A percentile compares a stretch with the other conserved stretches of the same genome.
phyloP scores from a whole-genome alignment of 1,284 basidiomycete genomes.

The Cryptococcus hybrid region DNA sequence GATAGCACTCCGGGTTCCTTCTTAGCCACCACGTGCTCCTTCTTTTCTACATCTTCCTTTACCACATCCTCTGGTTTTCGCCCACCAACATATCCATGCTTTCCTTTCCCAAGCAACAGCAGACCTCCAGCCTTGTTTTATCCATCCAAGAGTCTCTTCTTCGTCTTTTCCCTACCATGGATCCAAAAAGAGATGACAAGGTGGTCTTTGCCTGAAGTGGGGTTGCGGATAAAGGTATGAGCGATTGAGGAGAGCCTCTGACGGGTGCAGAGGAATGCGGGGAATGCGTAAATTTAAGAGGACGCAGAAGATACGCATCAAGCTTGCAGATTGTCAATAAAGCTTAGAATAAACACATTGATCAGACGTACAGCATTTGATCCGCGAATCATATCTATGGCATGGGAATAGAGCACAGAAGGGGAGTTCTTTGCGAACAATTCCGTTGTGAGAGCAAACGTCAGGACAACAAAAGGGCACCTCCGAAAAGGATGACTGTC shows the following conservation, averaged over 20 bases:
- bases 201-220: slow-evolving; percentile 45
- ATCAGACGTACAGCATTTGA: slow-evolving; percentile 62
- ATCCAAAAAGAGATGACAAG: slow-evolving; percentile 49
- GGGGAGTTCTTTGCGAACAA: slow-evolving; percentile 91
- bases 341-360: background rate
- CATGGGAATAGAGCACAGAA: slow-evolving; percentile 80
- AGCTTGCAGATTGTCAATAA: slow-evolving; percentile 24
- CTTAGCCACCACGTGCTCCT: background rate
- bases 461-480: slow-evolving; percentile 67
- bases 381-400: slow-evolving; percentile 75
- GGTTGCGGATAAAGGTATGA: slow-evolving; percentile 37
- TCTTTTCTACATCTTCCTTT: background rate
- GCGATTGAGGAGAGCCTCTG: slow-evolving; percentile 41
- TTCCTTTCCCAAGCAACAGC: slow-evolving; percentile 6
- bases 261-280: slow-evolving; percentile 42
- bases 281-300: slow-evolving; percentile 47
- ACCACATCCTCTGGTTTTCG: background rate
- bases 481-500: slow-evolving; percentile 77
- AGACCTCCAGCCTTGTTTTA: slow-evolving; percentile 13
- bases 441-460: slow-evolving; percentile 84
- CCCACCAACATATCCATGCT: background rate
- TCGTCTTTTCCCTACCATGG: slow-evolving; percentile 47
- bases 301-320: slow-evolving; percentile 45
- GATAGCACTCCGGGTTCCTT: background rate
- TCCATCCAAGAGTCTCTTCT: slow-evolving; percentile 34